Evolutionary conservation across 1,284 basidiomycete genomes (phyloP).

Genomic region (Boletellus deceptivus): DNA sequence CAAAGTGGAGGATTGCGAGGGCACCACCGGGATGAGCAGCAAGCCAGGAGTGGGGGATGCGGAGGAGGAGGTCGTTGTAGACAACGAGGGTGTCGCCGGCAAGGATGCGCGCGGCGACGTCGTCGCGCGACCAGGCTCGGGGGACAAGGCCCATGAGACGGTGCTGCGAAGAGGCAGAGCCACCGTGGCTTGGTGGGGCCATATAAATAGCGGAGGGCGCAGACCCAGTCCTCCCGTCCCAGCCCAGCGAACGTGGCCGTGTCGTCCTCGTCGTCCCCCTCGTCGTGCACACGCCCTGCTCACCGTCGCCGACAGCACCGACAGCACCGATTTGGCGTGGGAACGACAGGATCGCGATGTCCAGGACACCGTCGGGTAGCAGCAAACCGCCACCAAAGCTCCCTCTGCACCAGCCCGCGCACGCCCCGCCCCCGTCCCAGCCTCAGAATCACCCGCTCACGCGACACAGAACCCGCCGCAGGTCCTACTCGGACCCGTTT

Average conservation of each 20-base stretch:
- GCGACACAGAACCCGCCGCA: constrained; percentile 41
- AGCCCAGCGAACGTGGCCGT: background rate
- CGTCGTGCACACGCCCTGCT: constrained; percentile 4
- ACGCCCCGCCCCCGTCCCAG: constrained; percentile 8
- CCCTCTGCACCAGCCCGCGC: constrained; percentile 8
- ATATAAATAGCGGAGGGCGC: constrained; percentile 24
- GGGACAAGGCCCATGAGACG: constrained; percentile 28
- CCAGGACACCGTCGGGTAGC: constrained; percentile 13
- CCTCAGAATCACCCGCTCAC: constrained; percentile 29
- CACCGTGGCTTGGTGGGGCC: constrained; percentile 14
- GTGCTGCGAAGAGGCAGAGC: background rate
- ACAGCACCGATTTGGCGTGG: constrained; percentile 20
- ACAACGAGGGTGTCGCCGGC: constrained; percentile 81
- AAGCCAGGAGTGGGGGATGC: constrained; percentile 84
- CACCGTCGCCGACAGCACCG: constrained; percentile 11
- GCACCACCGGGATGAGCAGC: constrained; percentile 86
- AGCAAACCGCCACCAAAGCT: constrained; percentile 29
- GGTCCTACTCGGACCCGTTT: constrained; percentile 62
- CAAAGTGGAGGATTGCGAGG: constrained; percentile 91
- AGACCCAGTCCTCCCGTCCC: background rate
- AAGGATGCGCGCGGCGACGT: constrained; percentile 69
- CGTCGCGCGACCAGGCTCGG: constrained; percentile 49
- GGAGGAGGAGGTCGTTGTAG: constrained; percentile 74
- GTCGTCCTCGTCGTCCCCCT: constrained; percentile 5
- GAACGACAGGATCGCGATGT: constrained; percentile 24